These are phyloP conservation scores for Scleroderma bovista DNA, from an alignment of 768 basidiomycete species.

Conservation along the genomic window DNA sequence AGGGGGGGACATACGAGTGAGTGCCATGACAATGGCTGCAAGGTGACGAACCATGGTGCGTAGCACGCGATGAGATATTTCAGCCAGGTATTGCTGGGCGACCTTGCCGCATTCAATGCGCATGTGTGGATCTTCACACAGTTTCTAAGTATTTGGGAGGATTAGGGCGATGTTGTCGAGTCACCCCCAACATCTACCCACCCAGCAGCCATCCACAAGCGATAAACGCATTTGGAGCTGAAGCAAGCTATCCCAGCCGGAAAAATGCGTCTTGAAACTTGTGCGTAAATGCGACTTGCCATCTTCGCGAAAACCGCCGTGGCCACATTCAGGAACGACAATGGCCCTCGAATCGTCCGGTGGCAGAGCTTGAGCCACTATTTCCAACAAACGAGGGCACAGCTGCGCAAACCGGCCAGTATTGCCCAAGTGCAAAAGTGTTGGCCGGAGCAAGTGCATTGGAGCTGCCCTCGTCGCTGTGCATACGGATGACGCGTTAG, in stretches of 20 bases:
- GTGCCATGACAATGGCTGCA: conserved; percentile 35
- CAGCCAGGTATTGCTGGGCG: conserved; percentile 45
- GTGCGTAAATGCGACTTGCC: conserved; percentile 42
- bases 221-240: conserved; percentile 53
- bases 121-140: conserved; percentile 36
- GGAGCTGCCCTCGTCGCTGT: conserved; percentile 21
- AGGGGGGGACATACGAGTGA: conserved; percentile 42
- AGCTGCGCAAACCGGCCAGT: conserved; percentile 33
- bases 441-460: conserved; percentile 24
- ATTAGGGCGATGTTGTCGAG: conserved; percentile 12
- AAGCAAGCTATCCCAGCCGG: conserved; percentile 52
- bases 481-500: not conserved
- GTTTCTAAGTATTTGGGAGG: conserved; percentile 37
- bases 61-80: conserved; percentile 49
- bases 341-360: conserved; percentile 28
- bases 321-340: not conserved
- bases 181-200: conserved; percentile 17
- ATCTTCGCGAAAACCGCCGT: conserved; percentile 27
- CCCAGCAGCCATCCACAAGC: conserved; percentile 40
- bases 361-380: conserved; percentile 29
- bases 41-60: conserved; percentile 55
- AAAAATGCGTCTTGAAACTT: conserved; percentile 53
- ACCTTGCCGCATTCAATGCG: conserved; percentile 45
- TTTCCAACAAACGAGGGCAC: conserved; percentile 40
- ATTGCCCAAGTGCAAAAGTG: conserved; percentile 30